Base-by-base conservation (phyloP, 768 basidiomycete genomes). In the Cystofilobasidium ferigula region DNA sequence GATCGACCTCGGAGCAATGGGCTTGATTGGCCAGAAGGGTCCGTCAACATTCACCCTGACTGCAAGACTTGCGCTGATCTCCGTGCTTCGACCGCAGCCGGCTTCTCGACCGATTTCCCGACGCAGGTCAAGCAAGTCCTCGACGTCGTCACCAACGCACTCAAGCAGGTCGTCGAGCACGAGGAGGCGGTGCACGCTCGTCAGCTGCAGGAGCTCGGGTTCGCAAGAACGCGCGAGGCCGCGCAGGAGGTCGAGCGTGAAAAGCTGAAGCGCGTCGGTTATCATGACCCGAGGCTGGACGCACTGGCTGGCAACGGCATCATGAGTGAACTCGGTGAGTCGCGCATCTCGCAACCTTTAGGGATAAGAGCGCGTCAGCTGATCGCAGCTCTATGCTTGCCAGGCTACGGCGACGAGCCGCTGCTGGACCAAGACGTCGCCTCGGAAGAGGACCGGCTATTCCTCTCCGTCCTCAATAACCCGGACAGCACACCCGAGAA, bases 21-120 rank as follows among this genome's bases (percentile, higher is more conserved):
- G 93, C 1, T 72, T 98, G n/a, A 95, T 95, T 70, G 95, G 95
- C 3, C 90, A 95, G 73, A 97, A 97, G 78, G 83, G 89, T 86
- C 62, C 8, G 76, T 57, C 45, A n/a, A 24, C 26, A 28, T 16
- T 30, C 35, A 18, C 28, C 7, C 24, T 56, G 18, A 13, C 38
- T 30, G 22, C 7, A n/a, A 40, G 38, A 9, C 38, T 8, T 9
- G 9, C 9, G 16, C 45, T 24, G 45, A 57, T 12, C 53, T 4
- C 20, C 28, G 8, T 34, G 22, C 16, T 1, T 53, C 20, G 28
- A 42, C 20, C 40, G 10, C 67, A 91, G 93, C 88, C 28, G 92
- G 95, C 22, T 78, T 97, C 69, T 86, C 84, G 57, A 85, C 81
- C 43, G 67, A 68, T 30, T 62, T 68, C 47, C 57, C 35, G 14